Evolutionary conservation across 306 rosid species (phyloP).

Genomic region (Medicago arabica): DNA sequence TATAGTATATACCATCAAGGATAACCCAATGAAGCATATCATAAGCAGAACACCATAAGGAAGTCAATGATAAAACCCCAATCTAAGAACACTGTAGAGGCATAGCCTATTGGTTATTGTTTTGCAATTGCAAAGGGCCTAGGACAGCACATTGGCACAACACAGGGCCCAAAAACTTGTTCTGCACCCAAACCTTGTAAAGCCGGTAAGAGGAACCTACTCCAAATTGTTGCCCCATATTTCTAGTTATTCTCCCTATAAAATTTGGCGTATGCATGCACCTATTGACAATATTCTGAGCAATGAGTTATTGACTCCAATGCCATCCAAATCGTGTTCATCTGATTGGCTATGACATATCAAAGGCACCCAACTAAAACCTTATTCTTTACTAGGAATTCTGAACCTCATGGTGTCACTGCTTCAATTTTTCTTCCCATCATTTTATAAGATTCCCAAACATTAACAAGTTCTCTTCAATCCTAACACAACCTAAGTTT

Average conservation of each 20-base stretch:
- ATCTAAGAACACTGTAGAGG: not conserved
- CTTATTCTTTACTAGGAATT: not conserved
- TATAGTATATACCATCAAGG: conserved; percentile 11
- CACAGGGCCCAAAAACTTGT: not conserved
- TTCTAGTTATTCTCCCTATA: not conserved
- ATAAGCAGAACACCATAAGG: not conserved
- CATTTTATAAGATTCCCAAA: conserved; percentile 9
- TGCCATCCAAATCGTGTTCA: not conserved
- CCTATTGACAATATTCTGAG: not conserved
- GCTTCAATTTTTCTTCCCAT: not conserved
- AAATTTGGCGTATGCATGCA: not conserved
- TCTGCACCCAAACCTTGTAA: not conserved
- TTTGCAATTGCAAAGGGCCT: not conserved
- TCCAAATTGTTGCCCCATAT: not conserved
- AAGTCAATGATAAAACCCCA: conserved; percentile 7
- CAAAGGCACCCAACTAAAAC: conserved; percentile 17
- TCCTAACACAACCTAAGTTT: conserved; percentile 12
- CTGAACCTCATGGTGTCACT: conserved; percentile 21
- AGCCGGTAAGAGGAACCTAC: not conserved
- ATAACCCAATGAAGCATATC: conserved; percentile 24
- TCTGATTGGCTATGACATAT: not conserved
- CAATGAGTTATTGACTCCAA: not conserved
- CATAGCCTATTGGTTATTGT: conserved; percentile 3
- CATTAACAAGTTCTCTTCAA: not conserved
- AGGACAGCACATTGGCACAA: conserved; percentile 5